Conservation (phyloP, 1,284 basidiomycete species). For the Chalciporus piperatoides region DNA sequence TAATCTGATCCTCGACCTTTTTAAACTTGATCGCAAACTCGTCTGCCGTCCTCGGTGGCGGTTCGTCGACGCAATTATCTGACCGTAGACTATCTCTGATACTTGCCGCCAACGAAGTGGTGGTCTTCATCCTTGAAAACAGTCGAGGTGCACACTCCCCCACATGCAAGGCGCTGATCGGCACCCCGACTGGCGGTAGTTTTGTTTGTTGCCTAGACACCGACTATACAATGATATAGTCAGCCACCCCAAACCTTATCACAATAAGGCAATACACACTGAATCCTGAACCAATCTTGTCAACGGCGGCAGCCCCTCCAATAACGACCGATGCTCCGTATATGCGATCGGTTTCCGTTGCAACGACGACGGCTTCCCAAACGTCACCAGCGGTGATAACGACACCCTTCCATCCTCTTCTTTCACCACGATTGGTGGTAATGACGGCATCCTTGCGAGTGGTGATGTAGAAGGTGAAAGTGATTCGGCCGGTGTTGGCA, state of each 20-base stretch:
- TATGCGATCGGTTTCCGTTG: not conserved
- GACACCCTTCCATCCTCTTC: constrained; percentile 15
- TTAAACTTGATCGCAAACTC: constrained; percentile 25
- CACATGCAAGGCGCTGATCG: not conserved
- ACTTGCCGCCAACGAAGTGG: constrained; percentile 5
- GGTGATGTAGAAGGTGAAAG: constrained; percentile 20
- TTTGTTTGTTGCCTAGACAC: not conserved
- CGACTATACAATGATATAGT: not conserved
- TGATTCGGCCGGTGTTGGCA: constrained; percentile 29
- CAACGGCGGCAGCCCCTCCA: constrained; percentile 7
- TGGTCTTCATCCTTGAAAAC: not conserved
- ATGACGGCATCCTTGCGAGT: constrained; percentile 19
- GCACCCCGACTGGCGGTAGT: not conserved
- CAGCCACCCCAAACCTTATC: not conserved
- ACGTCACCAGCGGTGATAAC: constrained; percentile 6
- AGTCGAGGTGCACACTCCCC: not conserved
- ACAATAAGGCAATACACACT: constrained; percentile 10
- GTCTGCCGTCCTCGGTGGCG: constrained; percentile 17
- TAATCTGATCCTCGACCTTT: constrained; percentile 22
- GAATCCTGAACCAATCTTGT: not conserved
- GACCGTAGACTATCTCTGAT: constrained; percentile 15
- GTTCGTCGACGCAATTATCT: not conserved
- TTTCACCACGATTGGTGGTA: constrained; percentile 32
- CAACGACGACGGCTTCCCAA: not conserved
- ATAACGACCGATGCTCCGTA: not conserved